A percentile compares a stretch with the other conserved stretches of the same genome.
Evolutionary conservation across 441 rosid genomes (phyloP).

Genomic region (Bocquillonia castaneifolia): DNA sequence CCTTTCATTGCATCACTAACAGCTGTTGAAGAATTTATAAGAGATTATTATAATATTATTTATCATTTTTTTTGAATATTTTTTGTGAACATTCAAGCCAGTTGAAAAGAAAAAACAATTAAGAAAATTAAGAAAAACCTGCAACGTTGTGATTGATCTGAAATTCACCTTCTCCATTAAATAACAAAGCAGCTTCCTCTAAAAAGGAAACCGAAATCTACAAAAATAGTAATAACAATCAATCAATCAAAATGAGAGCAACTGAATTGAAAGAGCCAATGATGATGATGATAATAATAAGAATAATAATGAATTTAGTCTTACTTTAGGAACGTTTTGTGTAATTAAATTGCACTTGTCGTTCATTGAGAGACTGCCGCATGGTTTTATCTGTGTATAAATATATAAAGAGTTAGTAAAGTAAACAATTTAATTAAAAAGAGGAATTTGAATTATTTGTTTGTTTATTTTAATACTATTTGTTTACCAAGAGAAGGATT

Average conservation of each 20-base stretch:
- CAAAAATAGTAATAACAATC: neutral
- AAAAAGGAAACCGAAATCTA: conserved; percentile 54
- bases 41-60: too few relatives aligned
- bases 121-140: conserved; percentile 20
- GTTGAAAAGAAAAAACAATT: neutral
- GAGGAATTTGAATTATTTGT: too few relatives aligned
- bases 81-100: conserved; percentile 25
- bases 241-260: conserved; percentile 2
- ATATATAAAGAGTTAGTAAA: neutral
- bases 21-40: too few relatives aligned
- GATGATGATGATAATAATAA: too few relatives aligned
- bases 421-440: neutral
- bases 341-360: conserved; percentile 39
- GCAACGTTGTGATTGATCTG: conserved; percentile 16
- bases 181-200: conserved; percentile 45
- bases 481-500: conserved; percentile 49
- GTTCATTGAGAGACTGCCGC: conserved; percentile 47
- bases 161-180: conserved; percentile 22
- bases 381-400: conserved; percentile 52
- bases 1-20: conserved; percentile 13
- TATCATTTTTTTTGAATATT: too few relatives aligned
- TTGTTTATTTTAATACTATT: neutral
- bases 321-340: conserved; percentile 52
- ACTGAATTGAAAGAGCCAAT: neutral
- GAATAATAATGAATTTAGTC: neutral